Evolutionary conservation across 2,329 filamentous ascomycete species (phyloP).

Genomic region (Talaromyces sp.): DNA sequence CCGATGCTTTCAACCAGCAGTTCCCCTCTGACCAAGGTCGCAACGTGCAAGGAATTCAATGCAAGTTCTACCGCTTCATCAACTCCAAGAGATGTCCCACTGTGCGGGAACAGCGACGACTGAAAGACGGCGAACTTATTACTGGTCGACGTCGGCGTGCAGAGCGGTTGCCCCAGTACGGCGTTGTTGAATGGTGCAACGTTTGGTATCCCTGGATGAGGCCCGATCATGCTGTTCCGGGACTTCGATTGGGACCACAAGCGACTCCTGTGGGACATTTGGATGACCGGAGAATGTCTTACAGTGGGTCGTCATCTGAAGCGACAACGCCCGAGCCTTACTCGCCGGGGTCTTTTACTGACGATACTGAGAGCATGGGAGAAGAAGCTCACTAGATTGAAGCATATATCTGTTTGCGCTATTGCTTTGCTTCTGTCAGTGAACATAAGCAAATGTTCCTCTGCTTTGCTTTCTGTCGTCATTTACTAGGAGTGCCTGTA

Average conservation of each 20-base stretch:
- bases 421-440: not conserved
- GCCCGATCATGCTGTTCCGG: conserved; percentile 18
- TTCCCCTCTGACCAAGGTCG: conserved; percentile 36
- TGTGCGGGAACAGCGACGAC: conserved; percentile 36
- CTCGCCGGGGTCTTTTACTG: conserved; percentile 8
- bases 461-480: not conserved
- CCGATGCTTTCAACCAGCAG: conserved; percentile 37
- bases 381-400: not conserved
- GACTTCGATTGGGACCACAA: conserved; percentile 7
- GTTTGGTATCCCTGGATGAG: conserved; percentile 41
- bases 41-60: conserved; percentile 41
- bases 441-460: not conserved
- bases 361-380: conserved; percentile 5
- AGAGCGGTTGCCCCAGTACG: conserved; percentile 30
- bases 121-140: conserved; percentile 35
- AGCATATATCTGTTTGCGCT: not conserved
- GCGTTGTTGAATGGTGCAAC: conserved; percentile 34
- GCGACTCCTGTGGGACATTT: conserved; percentile 2
- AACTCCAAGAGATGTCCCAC: conserved; percentile 40
- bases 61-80: conserved; percentile 46
- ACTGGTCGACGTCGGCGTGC: conserved; percentile 21
- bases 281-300: not conserved
- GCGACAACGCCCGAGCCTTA: conserved; percentile 6
- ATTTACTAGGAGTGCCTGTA: not conserved
- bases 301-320: conserved; percentile 5